Percentiles rank a stretch among this genome's conserved stretches.
These are phyloP conservation scores for Phytopythium ostracodes DNA, from an alignment of 352 stramenopile species.

Conservation along the genomic window DNA sequence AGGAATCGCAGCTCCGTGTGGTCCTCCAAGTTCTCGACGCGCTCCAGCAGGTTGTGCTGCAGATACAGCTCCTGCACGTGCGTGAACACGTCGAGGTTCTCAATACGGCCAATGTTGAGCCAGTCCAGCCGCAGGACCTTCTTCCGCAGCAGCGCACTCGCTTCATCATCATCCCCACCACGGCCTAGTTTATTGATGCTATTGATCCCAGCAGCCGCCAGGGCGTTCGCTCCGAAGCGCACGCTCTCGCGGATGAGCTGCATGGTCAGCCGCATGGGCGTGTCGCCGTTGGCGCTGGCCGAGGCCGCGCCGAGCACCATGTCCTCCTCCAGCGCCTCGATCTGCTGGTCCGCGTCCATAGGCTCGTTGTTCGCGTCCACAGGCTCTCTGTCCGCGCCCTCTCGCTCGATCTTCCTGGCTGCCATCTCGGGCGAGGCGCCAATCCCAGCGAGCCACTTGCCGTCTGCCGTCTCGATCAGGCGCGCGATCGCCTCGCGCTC, in stretches of 20 bases:
- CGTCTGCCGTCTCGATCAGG: conserved; percentile 28
- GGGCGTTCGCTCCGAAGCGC: not conserved
- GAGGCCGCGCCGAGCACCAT: conserved; percentile 35
- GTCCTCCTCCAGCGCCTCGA: conserved; percentile 55
- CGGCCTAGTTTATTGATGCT: conserved; percentile 7
- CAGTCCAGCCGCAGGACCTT: conserved; percentile 68
- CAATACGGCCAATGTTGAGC: conserved; percentile 63
- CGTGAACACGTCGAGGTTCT: conserved; percentile 74
- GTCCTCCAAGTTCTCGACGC: conserved; percentile 62
- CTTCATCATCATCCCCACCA: conserved; percentile 19
- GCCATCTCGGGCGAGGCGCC: conserved; percentile 10
- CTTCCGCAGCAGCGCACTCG: conserved; percentile 39
- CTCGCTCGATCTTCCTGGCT: not conserved
- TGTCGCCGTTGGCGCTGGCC: conserved; percentile 26
- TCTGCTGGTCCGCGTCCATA: conserved; percentile 42
- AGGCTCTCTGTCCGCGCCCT: conserved; percentile 11
- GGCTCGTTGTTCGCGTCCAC: conserved; percentile 11
- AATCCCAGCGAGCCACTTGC: conserved; percentile 24
- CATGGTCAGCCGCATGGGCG: conserved; percentile 50
- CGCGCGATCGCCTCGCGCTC: conserved; percentile 26
- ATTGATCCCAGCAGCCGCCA: conserved; percentile 6
- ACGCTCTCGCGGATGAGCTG: conserved; percentile 56
- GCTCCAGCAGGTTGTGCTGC: conserved; percentile 65
- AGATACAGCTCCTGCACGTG: conserved; percentile 75
- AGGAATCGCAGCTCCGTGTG: conserved; percentile 56